phyloP scores from a whole-genome alignment of 1,284 basidiomycete species.

The Leucoagaricus sp. region DNA sequence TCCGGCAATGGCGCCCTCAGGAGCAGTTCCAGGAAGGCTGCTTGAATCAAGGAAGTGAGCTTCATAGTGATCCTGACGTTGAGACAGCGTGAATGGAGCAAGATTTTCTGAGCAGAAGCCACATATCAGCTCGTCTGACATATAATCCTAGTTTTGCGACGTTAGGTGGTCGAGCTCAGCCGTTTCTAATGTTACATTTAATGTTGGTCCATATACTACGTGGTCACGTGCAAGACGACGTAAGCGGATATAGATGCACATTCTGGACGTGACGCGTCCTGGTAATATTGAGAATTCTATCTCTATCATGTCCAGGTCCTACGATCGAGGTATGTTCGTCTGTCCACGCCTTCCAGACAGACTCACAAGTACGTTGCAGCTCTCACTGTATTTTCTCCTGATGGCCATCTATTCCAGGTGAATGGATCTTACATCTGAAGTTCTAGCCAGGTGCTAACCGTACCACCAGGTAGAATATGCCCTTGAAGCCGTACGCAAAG shows the following conservation, averaged over 20 bases:
- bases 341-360: background rate
- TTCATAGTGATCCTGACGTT: constrained; percentile 52
- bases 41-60: constrained; percentile 36
- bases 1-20: background rate
- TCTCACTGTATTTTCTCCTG: constrained; percentile 93
- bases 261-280: constrained; percentile 58
- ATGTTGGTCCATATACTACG: background rate
- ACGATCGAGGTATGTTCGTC: constrained; percentile 68
- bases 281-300: constrained; percentile 5
- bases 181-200: too few relatives aligned
- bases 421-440: constrained; percentile 19
- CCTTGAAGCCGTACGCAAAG: constrained; percentile 93
- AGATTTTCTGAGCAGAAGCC: constrained; percentile 51
- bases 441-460: constrained; percentile 8
- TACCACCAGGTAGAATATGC: constrained; percentile 92
- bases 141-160: background rate
- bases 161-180: background rate
- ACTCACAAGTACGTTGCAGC: constrained; percentile 44
- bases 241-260: constrained; percentile 16
- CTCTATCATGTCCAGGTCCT: constrained; percentile 68
- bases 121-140: constrained; percentile 35
- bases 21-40: background rate
- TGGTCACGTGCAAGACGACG: constrained; percentile 11
- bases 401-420: constrained; percentile 93
- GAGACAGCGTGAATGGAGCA: constrained; percentile 29